Base-by-base conservation (phyloP, 2,329 filamentous ascomycete genomes). In the Chalaropsis ovoidea region DNA sequence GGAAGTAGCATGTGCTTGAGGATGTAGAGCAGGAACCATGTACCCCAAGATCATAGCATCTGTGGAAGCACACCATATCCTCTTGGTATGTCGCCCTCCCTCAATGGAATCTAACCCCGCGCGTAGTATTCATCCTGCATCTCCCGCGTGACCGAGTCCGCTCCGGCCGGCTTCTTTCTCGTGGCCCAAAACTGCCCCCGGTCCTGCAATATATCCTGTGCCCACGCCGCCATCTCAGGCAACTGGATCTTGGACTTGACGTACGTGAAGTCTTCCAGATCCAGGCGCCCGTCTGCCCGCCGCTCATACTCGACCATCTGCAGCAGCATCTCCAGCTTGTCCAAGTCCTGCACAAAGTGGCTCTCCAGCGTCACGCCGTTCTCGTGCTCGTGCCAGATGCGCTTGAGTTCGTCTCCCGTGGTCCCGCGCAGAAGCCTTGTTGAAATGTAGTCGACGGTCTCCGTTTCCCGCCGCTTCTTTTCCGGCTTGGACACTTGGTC, bases 301-400 rank as follows among this genome's bases (percentile, higher is more conserved):
- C 88, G 86, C 82, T 99, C 94, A 73, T 99, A 99, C 76, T 99
- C 94, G 39, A 95, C 79, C 89, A 96, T 96, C 78, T 99, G 94
- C 72, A 95, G 78, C 68, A 99, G 77, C 70, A 99, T 79, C 77
- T 99, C 94, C 75, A 99, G 86, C 84, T 97, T 97, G 77, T 99
- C 94, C 67, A 99, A 84, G 74, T 99, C 94, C 75, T 99, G 94
- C 54, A 99, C 94, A 69, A 93, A 99, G 68, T 86, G 81, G 70
- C 88, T 89, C 74, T 99, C 93, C 13, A 86, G 77, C 7, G 94
- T 97, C 76, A 86, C 73, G 19, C 85, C 86, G 71, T 94, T 90
- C 76, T 99, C 94, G 73, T 99, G 99, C 76, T 99, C 94, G 72
- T 95, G 87, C 90, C 94, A 99, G 64, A 96, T 81, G 10, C 80